These are phyloP conservation scores for Colletotrichum sp. DNA, from an alignment of 2,329 filamentous ascomycete genomes.

Conservation along the genomic window DNA sequence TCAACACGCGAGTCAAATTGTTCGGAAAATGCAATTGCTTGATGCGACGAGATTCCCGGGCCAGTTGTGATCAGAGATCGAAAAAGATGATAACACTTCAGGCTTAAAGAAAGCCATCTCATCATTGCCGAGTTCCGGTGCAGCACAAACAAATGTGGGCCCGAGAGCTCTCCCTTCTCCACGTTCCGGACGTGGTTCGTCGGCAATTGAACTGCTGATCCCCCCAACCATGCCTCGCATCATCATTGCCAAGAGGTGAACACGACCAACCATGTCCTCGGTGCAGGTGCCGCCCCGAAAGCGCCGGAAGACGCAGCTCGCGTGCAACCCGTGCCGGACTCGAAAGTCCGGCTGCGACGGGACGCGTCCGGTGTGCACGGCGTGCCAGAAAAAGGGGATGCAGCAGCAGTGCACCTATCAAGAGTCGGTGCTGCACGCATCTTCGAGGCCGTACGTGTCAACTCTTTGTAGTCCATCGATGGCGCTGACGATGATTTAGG, in stretches of 20 bases:
- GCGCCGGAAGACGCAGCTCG: not conserved
- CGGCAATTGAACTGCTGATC: not conserved
- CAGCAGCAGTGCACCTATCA: conserved; percentile 1
- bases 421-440: not conserved
- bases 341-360: conserved; percentile 14
- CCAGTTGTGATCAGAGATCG: not conserved
- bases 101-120: not conserved
- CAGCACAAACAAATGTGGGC: not conserved
- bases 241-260: not conserved
- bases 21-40: not conserved
- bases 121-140: not conserved
- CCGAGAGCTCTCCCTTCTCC: not conserved
- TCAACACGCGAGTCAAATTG: not conserved
- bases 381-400: not conserved
- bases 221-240: not conserved
- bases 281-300: not conserved
- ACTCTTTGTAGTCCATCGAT: accelerated
- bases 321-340: not conserved
- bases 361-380: not conserved
- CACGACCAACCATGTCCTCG: not conserved
- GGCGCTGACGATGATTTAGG: not conserved
- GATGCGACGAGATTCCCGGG: accelerated
- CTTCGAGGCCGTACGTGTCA: not conserved
- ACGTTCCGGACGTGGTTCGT: not conserved
- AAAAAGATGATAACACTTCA: accelerated